Evolutionary conservation across 805 yeast species (phyloP).

Genomic region (Candida berthetii): DNA sequence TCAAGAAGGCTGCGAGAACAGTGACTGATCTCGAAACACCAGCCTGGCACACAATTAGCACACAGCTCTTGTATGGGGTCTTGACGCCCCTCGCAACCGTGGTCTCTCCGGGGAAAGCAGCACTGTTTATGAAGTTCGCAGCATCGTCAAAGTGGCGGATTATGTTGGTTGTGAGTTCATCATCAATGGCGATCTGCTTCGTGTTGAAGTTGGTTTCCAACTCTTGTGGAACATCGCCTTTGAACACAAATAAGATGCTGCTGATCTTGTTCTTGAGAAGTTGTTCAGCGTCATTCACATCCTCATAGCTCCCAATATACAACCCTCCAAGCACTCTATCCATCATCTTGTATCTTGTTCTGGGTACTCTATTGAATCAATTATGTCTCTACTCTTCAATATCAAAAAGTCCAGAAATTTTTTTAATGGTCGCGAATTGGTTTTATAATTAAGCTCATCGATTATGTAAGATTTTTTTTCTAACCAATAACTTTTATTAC

Average conservation of each 20-base stretch:
- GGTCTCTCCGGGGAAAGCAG: slow-evolving; percentile 40
- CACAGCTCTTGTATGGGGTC: slow-evolving; percentile 34
- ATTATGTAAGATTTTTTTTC: no score
- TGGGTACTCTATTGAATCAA: background rate
- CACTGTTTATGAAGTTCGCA: slow-evolving; percentile 60
- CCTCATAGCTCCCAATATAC: slow-evolving; percentile 65
- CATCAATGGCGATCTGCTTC: slow-evolving; percentile 64
- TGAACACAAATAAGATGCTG: slow-evolving; percentile 57
- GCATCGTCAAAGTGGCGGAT: slow-evolving; percentile 54
- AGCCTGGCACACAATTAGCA: slow-evolving; percentile 76
- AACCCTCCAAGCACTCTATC: slow-evolving; percentile 64
- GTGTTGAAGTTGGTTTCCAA: slow-evolving; percentile 34
- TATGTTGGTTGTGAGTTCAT: slow-evolving; percentile 61
- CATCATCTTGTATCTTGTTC: background rate
- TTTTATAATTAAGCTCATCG: no score
- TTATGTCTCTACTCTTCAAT: slow-evolving; percentile 49
- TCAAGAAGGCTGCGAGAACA: slow-evolving; percentile 79
- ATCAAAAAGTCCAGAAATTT: slow-evolving; percentile 14
- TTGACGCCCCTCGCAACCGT: slow-evolving; percentile 18
- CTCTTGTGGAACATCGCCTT: slow-evolving; percentile 47
- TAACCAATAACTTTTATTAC: no score
- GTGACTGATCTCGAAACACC: slow-evolving; percentile 92
- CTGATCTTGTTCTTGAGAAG: background rate
- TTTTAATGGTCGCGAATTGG: no score
- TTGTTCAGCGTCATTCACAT: slow-evolving; percentile 29